A percentile compares a stretch with the other conserved stretches of the same genome.
phyloP scores from a whole-genome alignment of 129 eudicot species.

The Helichrysum umbraculigerum region DNA sequence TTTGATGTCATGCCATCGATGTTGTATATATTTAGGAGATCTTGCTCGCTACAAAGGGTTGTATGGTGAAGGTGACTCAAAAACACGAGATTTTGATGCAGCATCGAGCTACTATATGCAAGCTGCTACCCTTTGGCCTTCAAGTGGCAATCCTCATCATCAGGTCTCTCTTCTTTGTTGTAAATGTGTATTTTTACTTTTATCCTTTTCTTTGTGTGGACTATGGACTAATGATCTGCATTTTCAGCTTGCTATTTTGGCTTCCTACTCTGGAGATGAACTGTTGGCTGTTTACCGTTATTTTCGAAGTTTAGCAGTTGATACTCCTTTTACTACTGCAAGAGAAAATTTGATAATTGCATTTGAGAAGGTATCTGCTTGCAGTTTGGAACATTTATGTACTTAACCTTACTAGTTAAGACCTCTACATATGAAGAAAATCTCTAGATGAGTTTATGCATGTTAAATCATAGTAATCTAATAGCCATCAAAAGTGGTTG shows the following conservation, averaged over 20 bases:
- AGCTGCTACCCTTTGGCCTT: slow-evolving; percentile 81
- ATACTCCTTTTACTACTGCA: slow-evolving; percentile 82
- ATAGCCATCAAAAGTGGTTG: not conserved
- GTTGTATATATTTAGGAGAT: slow-evolving; percentile 90
- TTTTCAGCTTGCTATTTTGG: slow-evolving; percentile 91
- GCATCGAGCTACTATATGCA: slow-evolving; percentile 87
- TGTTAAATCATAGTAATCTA: not conserved
- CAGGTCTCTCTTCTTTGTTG: slow-evolving; percentile 48
- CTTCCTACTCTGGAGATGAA: slow-evolving; percentile 84
- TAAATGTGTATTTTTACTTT: not conserved
- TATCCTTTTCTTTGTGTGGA: not conserved
- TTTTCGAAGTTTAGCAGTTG: slow-evolving; percentile 93
- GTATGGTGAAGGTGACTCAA: slow-evolving; percentile 91
- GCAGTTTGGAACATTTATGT: not conserved
- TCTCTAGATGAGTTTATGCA: not conserved
- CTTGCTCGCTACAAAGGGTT: slow-evolving; percentile 96
- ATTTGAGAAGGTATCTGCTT: slow-evolving; percentile 84
- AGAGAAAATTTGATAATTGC: slow-evolving; percentile 94
- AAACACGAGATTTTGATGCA: slow-evolving; percentile 76
- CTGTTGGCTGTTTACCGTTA: slow-evolving; percentile 74
- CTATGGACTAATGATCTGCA: slow-evolving; percentile 13
- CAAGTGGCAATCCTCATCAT: slow-evolving; percentile 96
- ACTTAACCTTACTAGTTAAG: not conserved
- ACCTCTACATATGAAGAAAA: not conserved
- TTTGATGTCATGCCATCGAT: slow-evolving; percentile 82